Base-by-base conservation (phyloP, 140 eudicot genomes). In the Stevia rebaudiana region DNA sequence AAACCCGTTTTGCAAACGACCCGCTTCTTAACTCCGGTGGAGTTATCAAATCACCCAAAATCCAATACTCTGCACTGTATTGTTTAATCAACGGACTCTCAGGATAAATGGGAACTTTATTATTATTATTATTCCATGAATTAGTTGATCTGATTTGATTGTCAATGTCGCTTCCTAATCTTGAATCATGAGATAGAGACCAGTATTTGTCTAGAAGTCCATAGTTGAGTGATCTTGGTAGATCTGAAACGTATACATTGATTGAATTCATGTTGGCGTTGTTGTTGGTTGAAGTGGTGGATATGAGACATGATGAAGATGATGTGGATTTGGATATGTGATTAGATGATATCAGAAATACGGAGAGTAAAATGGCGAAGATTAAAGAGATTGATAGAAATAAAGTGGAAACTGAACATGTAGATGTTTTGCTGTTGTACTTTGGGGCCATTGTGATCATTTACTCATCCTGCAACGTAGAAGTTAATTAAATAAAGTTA, bases 21-120 rank as follows among this genome's bases (percentile, higher is more conserved):
- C 63, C 83, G 11, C 13, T 46, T 71, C 89, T 80, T 37, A 69
- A 16, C 4, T 83, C 68, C 33, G 76, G 84, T 36, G 82, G 81
- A 6, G 98, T 82, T 64, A 85, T 42, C 47, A 92, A 49, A 67
- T 92, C 98, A 11, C 96, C 98, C 84, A 83, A 48, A 76, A 92
- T 83, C 98, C 96, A 92, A 53, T 92, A 92, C 82, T 92, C 98
- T 0, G 95, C 96, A 59, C 94, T 92, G 79, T 92, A 92, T 81
- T 92, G 96, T 55, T 92, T 92, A 60, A 92, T 92, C 77, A 92
- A 43, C 10, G 96, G 98, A 41, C 83, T 92, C 73, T 92, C 95
- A 3, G 96, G 95, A 67, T 88, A 92, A 0, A 67, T 70, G 12
- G 83, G 95, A 64, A 50, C 65, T 3, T 22, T 50, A 3, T 43